These are phyloP conservation scores for Didymella glomerata DNA, from an alignment of 2,329 filamentous ascomycete species.

Conservation along the genomic window DNA sequence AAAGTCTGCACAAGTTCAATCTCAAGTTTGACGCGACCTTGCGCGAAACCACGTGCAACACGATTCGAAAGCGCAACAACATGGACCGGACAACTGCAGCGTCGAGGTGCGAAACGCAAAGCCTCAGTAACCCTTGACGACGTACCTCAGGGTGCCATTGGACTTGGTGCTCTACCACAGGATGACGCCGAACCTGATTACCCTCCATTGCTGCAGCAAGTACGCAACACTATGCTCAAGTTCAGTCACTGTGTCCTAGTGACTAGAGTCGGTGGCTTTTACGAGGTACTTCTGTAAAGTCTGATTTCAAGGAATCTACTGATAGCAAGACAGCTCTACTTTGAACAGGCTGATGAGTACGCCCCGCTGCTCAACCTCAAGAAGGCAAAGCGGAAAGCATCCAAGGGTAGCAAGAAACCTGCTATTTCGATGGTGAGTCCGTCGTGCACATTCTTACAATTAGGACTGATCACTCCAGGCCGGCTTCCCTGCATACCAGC, in stretches of 20 bases:
- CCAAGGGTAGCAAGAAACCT: conserved; percentile 62
- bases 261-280: conserved; percentile 93
- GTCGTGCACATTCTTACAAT: conserved; percentile 3
- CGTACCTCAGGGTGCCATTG: conserved; percentile 65
- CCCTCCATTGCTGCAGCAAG: conserved; percentile 88
- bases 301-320: conserved; percentile 20
- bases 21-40: conserved; percentile 35
- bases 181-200: conserved; percentile 67
- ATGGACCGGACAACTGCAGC: conserved; percentile 31
- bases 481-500: conserved; percentile 91
- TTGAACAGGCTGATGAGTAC: conserved; percentile 91
- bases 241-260: conserved; percentile 91
- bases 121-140: conserved; percentile 50
- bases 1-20: conserved; percentile 11
- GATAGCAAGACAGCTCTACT: conserved; percentile 71
- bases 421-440: conserved; percentile 78
- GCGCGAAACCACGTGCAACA: conserved; percentile 42
- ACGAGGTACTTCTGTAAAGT: conserved; percentile 66
- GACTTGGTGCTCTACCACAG: conserved; percentile 52
- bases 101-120: conserved; percentile 54
- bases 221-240: conserved; percentile 85
- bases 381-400: conserved; percentile 78
- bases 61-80: conserved; percentile 12
- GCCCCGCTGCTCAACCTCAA: conserved; percentile 89
- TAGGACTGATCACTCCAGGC: conserved; percentile 62